These are phyloP conservation scores for Pseudogymnoascus sp. DNA, from an alignment of 2,329 filamentous ascomycete species.

Conservation along the genomic window DNA sequence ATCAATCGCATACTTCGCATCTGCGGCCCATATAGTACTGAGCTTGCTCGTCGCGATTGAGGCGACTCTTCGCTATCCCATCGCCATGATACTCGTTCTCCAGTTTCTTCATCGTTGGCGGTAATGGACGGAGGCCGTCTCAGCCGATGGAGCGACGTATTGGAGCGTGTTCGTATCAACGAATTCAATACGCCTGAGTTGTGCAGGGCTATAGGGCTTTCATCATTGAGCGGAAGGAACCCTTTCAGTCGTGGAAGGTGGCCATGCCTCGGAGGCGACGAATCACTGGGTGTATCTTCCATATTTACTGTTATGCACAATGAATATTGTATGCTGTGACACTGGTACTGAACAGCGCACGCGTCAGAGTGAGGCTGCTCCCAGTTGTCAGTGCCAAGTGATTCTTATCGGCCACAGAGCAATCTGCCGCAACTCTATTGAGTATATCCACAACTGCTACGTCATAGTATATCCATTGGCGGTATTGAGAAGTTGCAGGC, in stretches of 20 bases:
- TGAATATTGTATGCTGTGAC: background rate
- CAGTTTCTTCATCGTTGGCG: background rate
- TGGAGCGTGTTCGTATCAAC: constrained; percentile 26
- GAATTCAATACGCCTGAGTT: constrained; percentile 24
- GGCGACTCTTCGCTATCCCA: constrained; percentile 17
- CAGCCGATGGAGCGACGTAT: constrained; percentile 18
- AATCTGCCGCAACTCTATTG: background rate
- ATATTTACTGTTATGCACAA: background rate
- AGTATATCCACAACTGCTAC: background rate
- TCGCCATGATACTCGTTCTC: background rate
- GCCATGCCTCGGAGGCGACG: constrained; percentile 19
- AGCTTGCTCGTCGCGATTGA: constrained; percentile 53
- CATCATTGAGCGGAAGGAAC: constrained; percentile 22
- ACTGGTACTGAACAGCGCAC: background rate
- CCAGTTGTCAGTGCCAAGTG: background rate
- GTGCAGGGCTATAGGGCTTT: constrained; percentile 27
- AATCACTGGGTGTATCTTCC: background rate
- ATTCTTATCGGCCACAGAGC: background rate
- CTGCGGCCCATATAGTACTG: constrained; percentile 58
- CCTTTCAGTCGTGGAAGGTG: constrained; percentile 20
- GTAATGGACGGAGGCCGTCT: background rate
- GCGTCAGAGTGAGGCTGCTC: background rate
- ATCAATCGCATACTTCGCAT: constrained; percentile 82
- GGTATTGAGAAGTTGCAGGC: background rate
- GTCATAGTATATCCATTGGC: background rate